Conservation (phyloP, 768 basidiomycete species). For the Mycena albidolilacea region DNA sequence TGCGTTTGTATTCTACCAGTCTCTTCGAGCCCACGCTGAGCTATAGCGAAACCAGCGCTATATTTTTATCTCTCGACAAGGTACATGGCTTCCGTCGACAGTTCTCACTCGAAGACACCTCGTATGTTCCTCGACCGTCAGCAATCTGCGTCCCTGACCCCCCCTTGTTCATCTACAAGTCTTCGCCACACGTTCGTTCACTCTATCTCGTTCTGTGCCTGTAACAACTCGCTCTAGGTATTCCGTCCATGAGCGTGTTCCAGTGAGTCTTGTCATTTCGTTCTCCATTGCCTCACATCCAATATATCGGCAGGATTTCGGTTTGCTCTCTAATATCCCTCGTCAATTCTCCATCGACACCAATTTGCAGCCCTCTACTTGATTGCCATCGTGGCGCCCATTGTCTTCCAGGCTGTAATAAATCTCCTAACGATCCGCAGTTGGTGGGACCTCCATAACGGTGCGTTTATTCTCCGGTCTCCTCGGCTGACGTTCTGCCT, state of each 20-base stretch:
- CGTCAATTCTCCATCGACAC: neutral
- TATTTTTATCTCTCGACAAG: slow-evolving; percentile 75
- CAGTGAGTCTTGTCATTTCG: slow-evolving; percentile 59
- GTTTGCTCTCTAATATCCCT: slow-evolving; percentile 8
- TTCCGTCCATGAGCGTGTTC: slow-evolving; percentile 83
- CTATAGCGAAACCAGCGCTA: slow-evolving; percentile 54
- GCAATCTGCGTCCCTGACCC: slow-evolving; percentile 39
- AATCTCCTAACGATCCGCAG: slow-evolving; percentile 83
- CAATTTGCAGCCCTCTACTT: slow-evolving; percentile 59
- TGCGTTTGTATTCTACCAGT: slow-evolving; percentile 62
- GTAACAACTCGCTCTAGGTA: slow-evolving; percentile 58
- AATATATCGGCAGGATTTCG: slow-evolving; percentile 19
- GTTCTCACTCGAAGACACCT: slow-evolving; percentile 85
- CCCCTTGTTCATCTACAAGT: slow-evolving; percentile 58
- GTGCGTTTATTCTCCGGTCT: slow-evolving; percentile 50
- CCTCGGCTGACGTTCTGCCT: slow-evolving; percentile 3
- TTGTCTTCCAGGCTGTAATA: slow-evolving; percentile 77
- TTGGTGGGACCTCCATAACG: slow-evolving; percentile 91
- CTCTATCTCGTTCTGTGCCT: neutral
- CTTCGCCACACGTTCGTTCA: slow-evolving; percentile 20
- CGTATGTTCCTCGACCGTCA: slow-evolving; percentile 61
- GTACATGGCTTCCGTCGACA: slow-evolving; percentile 81
- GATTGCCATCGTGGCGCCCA: slow-evolving; percentile 74
- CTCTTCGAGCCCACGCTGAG: neutral
- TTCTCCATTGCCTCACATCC: slow-evolving; percentile 20